Base-by-base conservation (phyloP, 768 basidiomycete genomes). In the Lentinula sp. region DNA sequence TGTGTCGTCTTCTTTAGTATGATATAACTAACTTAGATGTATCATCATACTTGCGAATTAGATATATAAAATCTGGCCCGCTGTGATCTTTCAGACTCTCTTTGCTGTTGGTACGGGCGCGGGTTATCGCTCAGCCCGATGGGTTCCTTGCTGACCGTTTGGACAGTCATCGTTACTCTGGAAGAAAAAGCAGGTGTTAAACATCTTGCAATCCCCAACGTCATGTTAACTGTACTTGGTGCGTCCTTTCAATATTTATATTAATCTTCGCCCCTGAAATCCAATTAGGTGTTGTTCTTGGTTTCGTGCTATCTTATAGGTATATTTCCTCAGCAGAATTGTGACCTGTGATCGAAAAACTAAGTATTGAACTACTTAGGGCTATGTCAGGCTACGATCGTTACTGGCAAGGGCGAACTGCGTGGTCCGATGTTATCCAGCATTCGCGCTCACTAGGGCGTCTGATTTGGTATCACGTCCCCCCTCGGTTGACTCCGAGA, bases 221-320 rank as follows among this genome's bases (percentile, higher is more conserved):
- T 62, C 16, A 55, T 62, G 49, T 45, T 62, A 15, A 62, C 57
- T 3, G 61, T 62, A 15, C 56, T 62, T 37, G 61, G 61, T 49
- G 42, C 39, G 59, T 50, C 15, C 41, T 28, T 35, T 8, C 16
- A 5, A 32, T 20, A 28, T 13, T 39, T 13, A 4, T 45, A 3
- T 7, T 20, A 3, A 28, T 37, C 9, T 6, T 13, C 49, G n/a
- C 20, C 23, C 18, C 37, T 48, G 3, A 41, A 37, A 20, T 6
- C 7, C 16, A 15, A 10, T 5, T 54, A 61, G 60, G 60, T 61
- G 61, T 61, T 12, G 49, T 62, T 28, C 75, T 77, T 72, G 85
- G 86, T 74, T 85, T 87, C 61, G 85, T 88, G 15, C 51, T 62
- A 18, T 62, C 61, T 16, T 62, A 62, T 28, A 56, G 61, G 48